phyloP scores from a whole-genome alignment of 2,329 filamentous ascomycete genomes.

The Aspergillus sergii region DNA sequence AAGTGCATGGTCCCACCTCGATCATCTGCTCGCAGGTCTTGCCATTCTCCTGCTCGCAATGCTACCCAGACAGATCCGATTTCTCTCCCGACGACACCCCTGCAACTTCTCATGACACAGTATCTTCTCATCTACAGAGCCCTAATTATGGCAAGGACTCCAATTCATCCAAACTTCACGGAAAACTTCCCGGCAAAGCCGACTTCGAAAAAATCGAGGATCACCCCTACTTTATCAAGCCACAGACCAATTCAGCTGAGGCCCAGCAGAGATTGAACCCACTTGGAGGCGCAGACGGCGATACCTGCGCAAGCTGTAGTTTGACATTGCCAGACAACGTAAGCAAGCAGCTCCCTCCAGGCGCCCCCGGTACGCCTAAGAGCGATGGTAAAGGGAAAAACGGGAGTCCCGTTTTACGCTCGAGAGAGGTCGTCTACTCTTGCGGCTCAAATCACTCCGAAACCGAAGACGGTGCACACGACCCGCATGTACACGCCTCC shows the following conservation, averaged over 20 bases:
- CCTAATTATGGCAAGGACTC: conserved; percentile 20
- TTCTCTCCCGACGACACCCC: conserved; percentile 47
- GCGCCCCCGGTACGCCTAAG: conserved; percentile 54
- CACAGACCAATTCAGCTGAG: conserved; percentile 43
- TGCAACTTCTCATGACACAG: conserved; percentile 33
- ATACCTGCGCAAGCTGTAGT: conserved; percentile 61
- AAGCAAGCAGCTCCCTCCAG: conserved; percentile 55
- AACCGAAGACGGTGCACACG: conserved; percentile 37
- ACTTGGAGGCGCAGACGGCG: conserved; percentile 49
- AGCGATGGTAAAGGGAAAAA: conserved; percentile 53
- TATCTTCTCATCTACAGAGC: conserved; percentile 28
- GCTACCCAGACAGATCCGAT: conserved; percentile 45
- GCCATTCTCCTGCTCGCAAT: conserved; percentile 57
- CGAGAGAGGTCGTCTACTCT: conserved; percentile 56
- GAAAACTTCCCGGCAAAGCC: conserved; percentile 17
- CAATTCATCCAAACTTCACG: conserved; percentile 17
- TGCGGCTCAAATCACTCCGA: conserved; percentile 46
- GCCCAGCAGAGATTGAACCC: conserved; percentile 46
- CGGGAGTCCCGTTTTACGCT: conserved; percentile 58
- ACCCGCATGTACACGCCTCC: conserved; percentile 40
- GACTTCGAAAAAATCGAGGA: conserved; percentile 45
- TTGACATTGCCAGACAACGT: conserved; percentile 58
- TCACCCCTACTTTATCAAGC: conserved; percentile 55
- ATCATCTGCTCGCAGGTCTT: conserved; percentile 64
- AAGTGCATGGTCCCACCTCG: conserved; percentile 63